Base-by-base conservation (phyloP, 257 asterid species). In the Plectranthus barbatus region DNA sequence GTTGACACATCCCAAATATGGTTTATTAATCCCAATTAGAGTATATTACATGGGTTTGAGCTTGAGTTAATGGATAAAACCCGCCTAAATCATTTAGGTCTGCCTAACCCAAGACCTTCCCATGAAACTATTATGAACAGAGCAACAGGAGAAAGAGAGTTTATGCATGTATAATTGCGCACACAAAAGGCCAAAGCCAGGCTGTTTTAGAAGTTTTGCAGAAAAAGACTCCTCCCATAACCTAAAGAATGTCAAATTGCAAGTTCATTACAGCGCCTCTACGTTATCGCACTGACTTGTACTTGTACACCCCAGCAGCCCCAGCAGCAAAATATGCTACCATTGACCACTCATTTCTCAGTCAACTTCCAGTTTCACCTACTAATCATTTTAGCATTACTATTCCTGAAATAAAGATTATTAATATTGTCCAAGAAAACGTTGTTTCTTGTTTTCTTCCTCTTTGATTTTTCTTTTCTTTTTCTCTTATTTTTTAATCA, bases 341-440 rank as follows among this genome's bases (percentile, higher is more conserved):
- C 37, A 73, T 74, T 46, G 76, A 77, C 82, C 62, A 53, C 52
- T 64, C 65, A 44, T 31, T 44, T 56, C 20, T 56, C 66, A 61
- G 82, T 77, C 82, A 73, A 77, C 82, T 52, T 34, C 53, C 72
- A 50, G 39, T 33, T 72, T 68, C 66, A 59, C 68, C 72, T 60
- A 42, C 64, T 31, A 4, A 44, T 29, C 10, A 44, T 23, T 55
- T 56, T 17, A 15, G 23, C 21, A 52, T 34, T 36, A 67, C 66
- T 58, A 12, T 6, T 37, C n/a, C 10, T 14, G 37, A 42, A 59
- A 39, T 37, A 63, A 64, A 47, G 21, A 20, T 14, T 19, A 7
- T n/a, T n/a, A n/a, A n/a, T 20, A 46, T 46, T 34, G 15, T 45
- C 36, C 29, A 60, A 26, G 21, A 20, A 59, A 48, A 40, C 44